Evolutionary conservation across 2,329 filamentous ascomycete genomes (phyloP).

Genomic region (Xylaria sp.): DNA sequence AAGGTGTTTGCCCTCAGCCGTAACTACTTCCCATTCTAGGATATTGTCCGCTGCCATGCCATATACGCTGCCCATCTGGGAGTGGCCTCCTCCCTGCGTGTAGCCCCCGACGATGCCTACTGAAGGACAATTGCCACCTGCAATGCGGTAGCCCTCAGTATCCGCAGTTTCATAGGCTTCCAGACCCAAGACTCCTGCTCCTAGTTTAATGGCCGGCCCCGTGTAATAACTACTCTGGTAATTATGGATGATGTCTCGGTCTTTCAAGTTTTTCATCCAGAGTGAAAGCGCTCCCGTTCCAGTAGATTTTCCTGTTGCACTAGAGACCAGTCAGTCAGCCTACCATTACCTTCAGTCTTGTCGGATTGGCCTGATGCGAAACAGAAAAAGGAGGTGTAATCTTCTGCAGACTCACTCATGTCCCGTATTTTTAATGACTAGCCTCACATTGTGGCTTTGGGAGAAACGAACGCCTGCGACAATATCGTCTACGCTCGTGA

Average conservation of each 20-base stretch:
- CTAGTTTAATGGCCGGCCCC: conserved; percentile 47
- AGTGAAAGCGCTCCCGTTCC: conserved; percentile 61
- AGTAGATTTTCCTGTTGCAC: conserved; percentile 60
- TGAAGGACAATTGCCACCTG: conserved; percentile 22
- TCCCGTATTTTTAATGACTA: neutral
- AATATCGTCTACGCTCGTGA: neutral
- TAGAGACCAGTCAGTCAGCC: conserved; percentile 2
- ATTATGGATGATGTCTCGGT: conserved; percentile 45
- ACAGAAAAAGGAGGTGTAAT: neutral
- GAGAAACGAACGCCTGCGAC: neutral
- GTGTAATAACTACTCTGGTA: conserved; percentile 51
- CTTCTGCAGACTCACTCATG: neutral
- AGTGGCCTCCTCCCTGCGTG: conserved; percentile 65
- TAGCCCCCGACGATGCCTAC: conserved; percentile 36
- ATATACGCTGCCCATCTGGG: conserved; percentile 60
- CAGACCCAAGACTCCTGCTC: conserved; percentile 23
- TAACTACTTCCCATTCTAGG: conserved; percentile 67
- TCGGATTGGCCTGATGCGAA: neutral
- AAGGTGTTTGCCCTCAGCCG: conserved; percentile 59
- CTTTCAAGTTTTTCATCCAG: conserved; percentile 61
- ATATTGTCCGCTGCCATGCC: conserved; percentile 70
- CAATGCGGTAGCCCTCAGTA: conserved; percentile 17
- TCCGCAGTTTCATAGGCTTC: conserved; percentile 27
- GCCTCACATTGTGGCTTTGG: neutral
- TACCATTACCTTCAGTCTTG: neutral